These are phyloP conservation scores for Phylloporus rhodoxanthus DNA, from an alignment of 768 basidiomycete species.

Conservation along the genomic window DNA sequence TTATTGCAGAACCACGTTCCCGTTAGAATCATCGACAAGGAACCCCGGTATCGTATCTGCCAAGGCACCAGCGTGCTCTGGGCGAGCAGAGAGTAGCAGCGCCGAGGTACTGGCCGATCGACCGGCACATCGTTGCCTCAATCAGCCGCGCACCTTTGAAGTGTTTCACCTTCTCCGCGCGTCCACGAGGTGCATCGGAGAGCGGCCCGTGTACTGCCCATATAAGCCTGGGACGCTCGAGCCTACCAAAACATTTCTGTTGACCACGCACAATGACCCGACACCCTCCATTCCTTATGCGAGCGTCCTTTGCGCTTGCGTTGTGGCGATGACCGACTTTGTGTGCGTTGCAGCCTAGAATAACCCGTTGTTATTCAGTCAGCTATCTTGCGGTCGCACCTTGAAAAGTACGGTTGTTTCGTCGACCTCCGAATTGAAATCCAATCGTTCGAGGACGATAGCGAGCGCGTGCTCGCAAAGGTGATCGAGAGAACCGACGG, in stretches of 20 bases:
- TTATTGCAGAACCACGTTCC: constrained; percentile 40
- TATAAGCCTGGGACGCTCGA: constrained; percentile 28
- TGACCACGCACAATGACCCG: constrained; percentile 9
- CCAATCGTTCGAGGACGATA: constrained; percentile 36
- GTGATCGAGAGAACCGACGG: constrained; percentile 26
- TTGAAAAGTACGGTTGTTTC: constrained; percentile 19
- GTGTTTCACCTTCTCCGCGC: constrained; percentile 36
- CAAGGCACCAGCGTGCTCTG: constrained; percentile 38
- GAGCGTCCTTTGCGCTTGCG: background rate
- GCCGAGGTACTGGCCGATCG: background rate
- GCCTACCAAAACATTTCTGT: constrained; percentile 6
- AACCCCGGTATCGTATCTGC: constrained; percentile 30
- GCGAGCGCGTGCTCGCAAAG: constrained; percentile 33
- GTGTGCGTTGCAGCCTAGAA: constrained; percentile 6
- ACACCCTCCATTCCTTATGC: constrained; percentile 27
- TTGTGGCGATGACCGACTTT: background rate
- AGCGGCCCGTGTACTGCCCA: constrained; percentile 23
- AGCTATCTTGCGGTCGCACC: constrained; percentile 18
- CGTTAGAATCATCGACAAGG: constrained; percentile 49
- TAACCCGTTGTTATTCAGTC: constrained; percentile 16
- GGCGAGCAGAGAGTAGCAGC: constrained; percentile 19
- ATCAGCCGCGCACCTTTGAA: constrained; percentile 37
- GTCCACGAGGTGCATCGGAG: constrained; percentile 34
- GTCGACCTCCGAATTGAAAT: constrained; percentile 46
- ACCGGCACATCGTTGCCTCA: background rate